These are phyloP conservation scores for Cladorrhinum sp. DNA, from an alignment of 2,329 filamentous ascomycete species.

Conservation along the genomic window DNA sequence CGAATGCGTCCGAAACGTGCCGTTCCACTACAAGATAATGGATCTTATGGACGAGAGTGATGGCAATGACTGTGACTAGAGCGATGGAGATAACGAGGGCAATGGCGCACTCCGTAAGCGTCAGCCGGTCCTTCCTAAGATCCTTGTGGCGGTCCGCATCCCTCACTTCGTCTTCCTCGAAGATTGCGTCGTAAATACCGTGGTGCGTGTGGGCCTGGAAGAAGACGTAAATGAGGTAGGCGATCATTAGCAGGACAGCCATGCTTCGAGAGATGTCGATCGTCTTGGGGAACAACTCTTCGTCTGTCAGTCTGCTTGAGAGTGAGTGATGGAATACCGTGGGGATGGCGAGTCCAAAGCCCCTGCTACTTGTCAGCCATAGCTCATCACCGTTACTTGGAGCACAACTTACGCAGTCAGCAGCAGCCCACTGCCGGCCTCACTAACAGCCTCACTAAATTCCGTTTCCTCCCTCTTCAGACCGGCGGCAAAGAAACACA, in stretches of 20 bases:
- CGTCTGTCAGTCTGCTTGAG: conserved; percentile 25
- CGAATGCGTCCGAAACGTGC: conserved; percentile 50
- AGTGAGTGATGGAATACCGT: conserved; percentile 56
- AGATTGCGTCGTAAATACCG: conserved; percentile 70
- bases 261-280: conserved; percentile 68
- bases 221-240: conserved; percentile 64
- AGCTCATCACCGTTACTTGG: not conserved
- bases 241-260: conserved; percentile 66
- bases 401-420: conserved; percentile 66
- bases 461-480: conserved; percentile 63
- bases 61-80: conserved; percentile 70
- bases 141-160: conserved; percentile 64
- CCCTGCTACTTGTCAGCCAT: conserved; percentile 31
- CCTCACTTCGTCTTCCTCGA: conserved; percentile 66
- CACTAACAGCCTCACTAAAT: conserved; percentile 73
- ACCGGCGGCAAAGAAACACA: conserved; percentile 78
- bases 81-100: conserved; percentile 63
- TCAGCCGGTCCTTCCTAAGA: conserved; percentile 63
- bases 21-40: conserved; percentile 50
- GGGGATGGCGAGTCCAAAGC: conserved; percentile 50
- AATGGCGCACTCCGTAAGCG: conserved; percentile 68
- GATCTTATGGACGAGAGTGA: conserved; percentile 72
- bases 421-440: conserved; percentile 73
- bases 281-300: conserved; percentile 49
- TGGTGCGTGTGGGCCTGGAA: conserved; percentile 79